Base-by-base conservation (phyloP, 2,329 filamentous ascomycete genomes). In the Coniochaeta pulveracea region DNA sequence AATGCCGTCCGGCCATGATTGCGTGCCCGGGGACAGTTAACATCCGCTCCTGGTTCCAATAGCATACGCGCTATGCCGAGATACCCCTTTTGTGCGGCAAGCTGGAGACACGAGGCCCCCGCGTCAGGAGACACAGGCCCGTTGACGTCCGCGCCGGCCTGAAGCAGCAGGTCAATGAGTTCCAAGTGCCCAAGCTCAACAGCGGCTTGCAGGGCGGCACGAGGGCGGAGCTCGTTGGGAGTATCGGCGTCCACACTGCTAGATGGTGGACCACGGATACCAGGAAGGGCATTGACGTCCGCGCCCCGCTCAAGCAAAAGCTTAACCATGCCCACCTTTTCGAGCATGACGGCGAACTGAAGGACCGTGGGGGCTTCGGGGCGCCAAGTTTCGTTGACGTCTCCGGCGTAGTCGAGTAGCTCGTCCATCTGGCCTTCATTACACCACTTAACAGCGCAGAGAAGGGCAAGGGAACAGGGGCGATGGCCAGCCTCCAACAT, bases 181-280 rank as follows among this genome's bases (percentile, higher is more conserved):
- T 31, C 28, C 18, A 31, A 10, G 3, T 31, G 18, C 11, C 30
- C 30, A 12, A 8, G 23, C 18, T 33, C 30, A 6, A 33, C 30
- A 6, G 30, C 30, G 19, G 19, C 19, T 16, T 24, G 19, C 12
- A 33, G 6, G 14, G 30, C 30, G 4, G 30, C 23, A 10, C 30
- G 11, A 10, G 19, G 19, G 9, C 14, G n/a, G 14, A 23, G 25
- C 19, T 23, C 30, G 30, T 25, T 33, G 8, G 30, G 30, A 4
- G 23, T 15, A 3, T 15, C 10, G 14, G 10, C 14, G 7, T 4
- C 8, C 7, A 5, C 64, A 37, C 67, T 60, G 28, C 61, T 51
- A n/a, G n/a, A n/a, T n/a, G n/a, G n/a, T 5, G 61, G 60, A 3
- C 64, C 64, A 11, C 70, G 55, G 12, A 71, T 67, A 39, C 71